Conservation (phyloP, 176 grass and related monocot genomes). For the Poa pratensis region DNA sequence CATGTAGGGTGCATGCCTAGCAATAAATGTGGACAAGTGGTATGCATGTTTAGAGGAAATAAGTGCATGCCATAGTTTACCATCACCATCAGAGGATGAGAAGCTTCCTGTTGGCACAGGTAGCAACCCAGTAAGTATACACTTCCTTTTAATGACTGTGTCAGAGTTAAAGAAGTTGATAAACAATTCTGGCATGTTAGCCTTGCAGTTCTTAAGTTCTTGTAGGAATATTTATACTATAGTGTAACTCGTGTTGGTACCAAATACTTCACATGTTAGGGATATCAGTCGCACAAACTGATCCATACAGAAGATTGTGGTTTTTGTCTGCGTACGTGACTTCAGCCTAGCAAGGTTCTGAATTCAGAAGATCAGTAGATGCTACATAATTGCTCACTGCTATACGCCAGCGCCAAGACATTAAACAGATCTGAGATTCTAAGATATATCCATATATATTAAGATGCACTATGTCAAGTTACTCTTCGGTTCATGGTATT, state of each 20-base stretch:
- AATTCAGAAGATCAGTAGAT: constrained; percentile 4
- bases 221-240: background rate
- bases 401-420: background rate
- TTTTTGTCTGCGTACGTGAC: constrained; percentile 19
- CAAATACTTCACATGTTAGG: background rate
- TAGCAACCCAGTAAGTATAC: constrained; percentile 99
- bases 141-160: background rate
- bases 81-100: constrained; percentile 75
- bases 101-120: constrained; percentile 97
- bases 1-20: constrained; percentile 83
- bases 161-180: background rate
- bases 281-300: background rate
- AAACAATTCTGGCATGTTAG: constrained; percentile 21
- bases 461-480: constrained; percentile 1
- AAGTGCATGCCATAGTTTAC: constrained; percentile 70
- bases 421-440: constrained; percentile 12
- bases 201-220: constrained; percentile 15
- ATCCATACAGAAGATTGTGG: constrained; percentile 27
- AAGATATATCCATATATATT: constrained; percentile 9
- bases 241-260: background rate
- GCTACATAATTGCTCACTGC: constrained; percentile 23
- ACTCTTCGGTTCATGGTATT: background rate
- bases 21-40: constrained; percentile 87
- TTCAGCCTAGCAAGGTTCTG: constrained; percentile 21
- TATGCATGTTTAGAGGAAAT: constrained; percentile 76